phyloP scores from a whole-genome alignment of 2,329 filamentous ascomycete species.

The Rhinocladiella similis region DNA sequence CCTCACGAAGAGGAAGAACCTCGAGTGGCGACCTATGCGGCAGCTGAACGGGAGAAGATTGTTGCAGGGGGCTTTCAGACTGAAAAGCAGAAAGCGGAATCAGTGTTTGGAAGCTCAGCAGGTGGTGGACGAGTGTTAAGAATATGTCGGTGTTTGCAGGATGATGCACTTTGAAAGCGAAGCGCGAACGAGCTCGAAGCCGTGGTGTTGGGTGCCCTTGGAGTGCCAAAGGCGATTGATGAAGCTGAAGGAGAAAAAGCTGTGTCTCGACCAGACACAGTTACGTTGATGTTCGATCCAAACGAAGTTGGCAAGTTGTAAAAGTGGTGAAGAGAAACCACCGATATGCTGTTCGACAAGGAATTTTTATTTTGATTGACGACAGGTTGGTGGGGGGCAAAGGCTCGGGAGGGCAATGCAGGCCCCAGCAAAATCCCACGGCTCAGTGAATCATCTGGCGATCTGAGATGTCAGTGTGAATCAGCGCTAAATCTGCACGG shows the following conservation, averaged over 20 bases:
- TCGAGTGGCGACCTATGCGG: conserved; percentile 98
- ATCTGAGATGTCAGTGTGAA: not conserved
- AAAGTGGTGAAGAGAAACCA: conserved; percentile 7
- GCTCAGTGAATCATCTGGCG: not conserved
- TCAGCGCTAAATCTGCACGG: conserved; percentile 3
- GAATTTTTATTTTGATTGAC: conserved; percentile 16
- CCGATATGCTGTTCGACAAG: conserved; percentile 14
- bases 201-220: conserved; percentile 29
- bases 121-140: conserved; percentile 50
- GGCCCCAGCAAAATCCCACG: not conserved
- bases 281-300: not conserved
- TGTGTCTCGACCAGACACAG: not conserved
- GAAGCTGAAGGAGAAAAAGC: not conserved
- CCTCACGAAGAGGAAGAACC: conserved; percentile 99
- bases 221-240: conserved; percentile 26
- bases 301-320: conserved; percentile 3
- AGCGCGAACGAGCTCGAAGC: conserved; percentile 28
- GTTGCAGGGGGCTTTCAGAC: conserved; percentile 36
- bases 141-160: conserved; percentile 44
- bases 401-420: not conserved
- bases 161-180: conserved; percentile 45
- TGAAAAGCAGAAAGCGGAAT: conserved; percentile 23
- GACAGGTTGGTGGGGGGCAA: conserved; percentile 22
- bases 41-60: conserved; percentile 77
- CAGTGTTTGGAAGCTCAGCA: conserved; percentile 32